A percentile compares a stretch with the other conserved stretches of the same genome.
These are phyloP conservation scores for Mentha longifolia DNA, from an alignment of 257 asterid species.

Conservation along the genomic window DNA sequence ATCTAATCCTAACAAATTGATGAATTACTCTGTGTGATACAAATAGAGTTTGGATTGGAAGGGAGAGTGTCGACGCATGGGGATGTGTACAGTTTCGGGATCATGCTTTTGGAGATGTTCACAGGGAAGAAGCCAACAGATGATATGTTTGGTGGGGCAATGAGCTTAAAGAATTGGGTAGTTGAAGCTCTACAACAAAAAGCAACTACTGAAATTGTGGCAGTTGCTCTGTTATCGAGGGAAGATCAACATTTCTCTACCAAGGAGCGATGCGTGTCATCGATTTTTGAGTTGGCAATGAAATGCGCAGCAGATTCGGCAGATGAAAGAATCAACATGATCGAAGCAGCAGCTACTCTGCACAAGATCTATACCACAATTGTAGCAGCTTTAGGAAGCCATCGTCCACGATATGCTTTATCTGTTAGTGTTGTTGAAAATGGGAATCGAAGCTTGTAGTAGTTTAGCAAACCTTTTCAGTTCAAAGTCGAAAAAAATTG, in stretches of 20 bases:
- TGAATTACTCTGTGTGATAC: no score
- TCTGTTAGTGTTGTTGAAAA: no score
- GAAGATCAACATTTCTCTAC: not conserved
- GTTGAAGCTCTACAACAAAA: not conserved
- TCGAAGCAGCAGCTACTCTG: not conserved
- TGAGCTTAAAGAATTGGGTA: slow-evolving; percentile 8
- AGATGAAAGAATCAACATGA: not conserved
- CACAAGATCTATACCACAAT: not conserved
- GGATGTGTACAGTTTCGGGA: slow-evolving; percentile 13
- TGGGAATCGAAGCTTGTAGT: no score
- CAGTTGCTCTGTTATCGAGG: not conserved
- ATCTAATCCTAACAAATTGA: no score
- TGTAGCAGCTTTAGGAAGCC: not conserved
- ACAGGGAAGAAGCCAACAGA: slow-evolving; percentile 12
- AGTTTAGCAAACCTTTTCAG: no score
- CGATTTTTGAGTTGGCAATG: slow-evolving; percentile 4
- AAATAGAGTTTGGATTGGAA: slow-evolving; percentile 9
- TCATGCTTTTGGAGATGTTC: slow-evolving; percentile 14
- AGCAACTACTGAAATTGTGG: not conserved
- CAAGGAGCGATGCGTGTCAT: not conserved
- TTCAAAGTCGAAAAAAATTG: no score
- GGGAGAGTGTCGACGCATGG: slow-evolving; percentile 5
- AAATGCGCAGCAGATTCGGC: not conserved
- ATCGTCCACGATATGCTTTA: not conserved
- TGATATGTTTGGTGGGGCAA: slow-evolving; percentile 7